Evolutionary conservation across 495 filamentous ascomycete species (phyloP), one percentile per base, ranked within the genome.

Genomic region (Amniculicola lignicola): DNA sequence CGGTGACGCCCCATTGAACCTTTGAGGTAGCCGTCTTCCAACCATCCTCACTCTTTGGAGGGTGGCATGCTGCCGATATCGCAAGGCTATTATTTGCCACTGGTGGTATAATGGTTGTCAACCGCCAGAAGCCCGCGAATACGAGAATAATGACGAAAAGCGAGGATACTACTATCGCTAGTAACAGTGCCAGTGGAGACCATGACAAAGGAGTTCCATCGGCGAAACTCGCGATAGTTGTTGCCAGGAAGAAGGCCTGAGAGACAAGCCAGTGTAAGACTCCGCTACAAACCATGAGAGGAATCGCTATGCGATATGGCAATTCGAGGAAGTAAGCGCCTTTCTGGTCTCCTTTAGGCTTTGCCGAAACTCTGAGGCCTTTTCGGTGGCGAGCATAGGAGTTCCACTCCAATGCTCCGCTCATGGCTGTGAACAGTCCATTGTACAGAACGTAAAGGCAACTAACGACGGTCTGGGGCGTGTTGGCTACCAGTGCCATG

Each of bases 371-470:
- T 2, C 56, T 49, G 2, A 59, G 50, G 6, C 27, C 48, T 24
- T 59, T 59, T 4, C 56, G 36, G 9, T 36, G 9, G 1, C 11
- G 24, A 2, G 27, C 49, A 25, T 36, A 59, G 1, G 23, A 29
- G 11, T 31, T n/a, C 43, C 43, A 51, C 22, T 57, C 53, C 3
- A 27, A 15, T n/a, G 44, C 40, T 4, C n/a, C 14, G 12, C 28
- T 7, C 18, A 59, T 31, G 11, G 19, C 24, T 0, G 49, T 59
- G 31, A 59, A 28, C 14, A 59, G 25, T 3, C 35, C 49, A 29
- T 59, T 59, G 38, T 37, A 38, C 4, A 42, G 7, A 24, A 59
- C 54, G 50, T 54, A 59, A 15, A 57, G 3, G 22, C 41, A 29
- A n/a, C 46, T 51, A 3, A 57, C 5, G 3, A 51, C 33, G 4